Evolutionary conservation across 495 filamentous ascomycete genomes (phyloP), one percentile per base, ranked within the genome.

Genomic region (Neurospora sp.): DNA sequence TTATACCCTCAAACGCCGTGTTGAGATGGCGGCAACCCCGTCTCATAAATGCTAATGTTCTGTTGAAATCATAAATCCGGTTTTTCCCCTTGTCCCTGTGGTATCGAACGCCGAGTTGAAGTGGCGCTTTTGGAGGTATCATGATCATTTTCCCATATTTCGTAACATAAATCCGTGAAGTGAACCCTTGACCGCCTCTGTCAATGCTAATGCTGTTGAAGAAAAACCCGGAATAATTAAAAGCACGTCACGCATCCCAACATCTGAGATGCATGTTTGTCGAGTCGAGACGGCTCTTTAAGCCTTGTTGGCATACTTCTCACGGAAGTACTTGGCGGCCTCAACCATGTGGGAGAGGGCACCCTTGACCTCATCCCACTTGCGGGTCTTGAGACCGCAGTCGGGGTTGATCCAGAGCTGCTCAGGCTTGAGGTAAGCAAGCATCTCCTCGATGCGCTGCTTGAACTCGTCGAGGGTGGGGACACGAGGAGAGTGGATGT

Each of bases 341-440:
- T 92, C 90, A 83, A 98, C 93, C 93, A 98, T 90, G 88, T 97
- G 94, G 83, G 85, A 86, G 79, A 98, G 86, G 72, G 94, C 91
- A 78, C 91, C 92, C 89, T 96, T 97, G 81, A 94, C 96, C 91
- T 99, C 95, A 79, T 89, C 87, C 94, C 94, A 97, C 85, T 94
- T 90, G 76, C 96, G 91, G 77, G 96, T 99, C 92, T 99, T 99
- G 47, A 99, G 89, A 86, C 96, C 96, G 80, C 96, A 99, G 85
- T 99, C 96, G 73, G 96, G 96, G 88, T 98, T 94, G 86, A 97
- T 90, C 94, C 94, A 98, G 83, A 98, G 92, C 87, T 98, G 94
- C 74, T 97, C 92, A 47, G 94, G 93, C 85, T 89, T 91, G 83
- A 97, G 92, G 88, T 92, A 95, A 83, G 91, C 84, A 71, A 98